These are phyloP conservation scores for Trebouxia sp. DNA, from an alignment of 139 green algal genomes.

Conservation along the genomic window DNA sequence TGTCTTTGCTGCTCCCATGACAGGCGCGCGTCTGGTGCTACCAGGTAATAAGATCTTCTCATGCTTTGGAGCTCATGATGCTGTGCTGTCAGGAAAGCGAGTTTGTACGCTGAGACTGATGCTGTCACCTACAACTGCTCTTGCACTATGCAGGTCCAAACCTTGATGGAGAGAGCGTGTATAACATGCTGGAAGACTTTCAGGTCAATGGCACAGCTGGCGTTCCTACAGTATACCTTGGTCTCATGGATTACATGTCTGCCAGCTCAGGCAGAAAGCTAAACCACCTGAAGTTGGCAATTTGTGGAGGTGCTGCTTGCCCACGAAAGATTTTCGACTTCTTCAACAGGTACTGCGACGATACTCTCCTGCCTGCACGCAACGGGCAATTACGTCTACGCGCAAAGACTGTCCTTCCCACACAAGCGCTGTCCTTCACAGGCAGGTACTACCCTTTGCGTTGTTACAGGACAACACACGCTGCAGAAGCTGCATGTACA, in stretches of 20 bases:
- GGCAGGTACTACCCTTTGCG: no score
- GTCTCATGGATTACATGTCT: constrained; percentile 61
- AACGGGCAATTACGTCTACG: no score
- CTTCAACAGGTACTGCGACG: background rate
- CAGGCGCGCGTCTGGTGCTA: constrained; percentile 70
- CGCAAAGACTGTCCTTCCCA: no score
- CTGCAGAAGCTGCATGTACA: no score
- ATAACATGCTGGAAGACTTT: constrained; percentile 56
- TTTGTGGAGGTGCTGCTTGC: constrained; percentile 68
- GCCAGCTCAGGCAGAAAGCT: constrained; percentile 39
- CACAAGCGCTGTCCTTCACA: no score
- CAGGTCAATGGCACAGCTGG: constrained; percentile 53
- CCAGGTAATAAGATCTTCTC: constrained; percentile 44
- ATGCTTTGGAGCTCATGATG: background rate
- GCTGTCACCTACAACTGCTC: background rate
- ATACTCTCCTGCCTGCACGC: background rate
- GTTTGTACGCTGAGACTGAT: background rate
- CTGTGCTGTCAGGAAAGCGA: background rate
- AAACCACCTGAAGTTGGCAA: constrained; percentile 40
- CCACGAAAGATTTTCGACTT: constrained; percentile 35
- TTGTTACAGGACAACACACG: no score
- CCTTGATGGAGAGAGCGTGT: constrained; percentile 67
- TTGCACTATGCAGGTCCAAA: constrained; percentile 24
- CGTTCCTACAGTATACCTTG: constrained; percentile 77
- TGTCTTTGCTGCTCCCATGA: constrained; percentile 66